These are phyloP conservation scores for Fusarium albidum DNA, from an alignment of 2,329 filamentous ascomycete genomes.

Conservation along the genomic window DNA sequence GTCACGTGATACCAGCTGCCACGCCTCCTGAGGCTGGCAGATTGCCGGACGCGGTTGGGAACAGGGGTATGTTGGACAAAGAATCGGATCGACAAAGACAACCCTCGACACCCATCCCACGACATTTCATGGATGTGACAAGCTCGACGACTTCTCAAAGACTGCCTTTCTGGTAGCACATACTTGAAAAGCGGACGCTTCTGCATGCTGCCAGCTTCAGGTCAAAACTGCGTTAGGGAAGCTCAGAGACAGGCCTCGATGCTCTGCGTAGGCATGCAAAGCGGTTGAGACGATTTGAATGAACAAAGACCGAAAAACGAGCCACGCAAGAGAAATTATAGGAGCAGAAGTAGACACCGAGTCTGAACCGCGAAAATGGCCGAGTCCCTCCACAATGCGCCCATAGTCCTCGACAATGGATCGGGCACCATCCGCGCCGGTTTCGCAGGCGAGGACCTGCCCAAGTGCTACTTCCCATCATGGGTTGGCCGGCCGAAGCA, in stretches of 20 bases:
- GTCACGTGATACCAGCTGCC: conserved; percentile 44
- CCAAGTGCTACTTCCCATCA: conserved; percentile 97
- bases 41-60: conserved; percentile 36
- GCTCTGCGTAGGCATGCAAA: conserved; percentile 21
- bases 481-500: conserved; percentile 98
- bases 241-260: conserved; percentile 30
- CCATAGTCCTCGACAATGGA: conserved; percentile 98
- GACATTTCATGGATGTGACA: conserved; percentile 28
- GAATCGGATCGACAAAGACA: conserved; percentile 34
- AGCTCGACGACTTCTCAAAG: conserved; percentile 24
- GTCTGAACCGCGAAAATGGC: conserved; percentile 52
- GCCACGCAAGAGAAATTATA: conserved; percentile 11
- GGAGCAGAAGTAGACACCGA: conserved; percentile 5
- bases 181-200: conserved; percentile 12
- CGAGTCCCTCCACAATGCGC: conserved; percentile 87
- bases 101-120: conserved; percentile 22
- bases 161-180: conserved; percentile 14
- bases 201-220: conserved; percentile 32
- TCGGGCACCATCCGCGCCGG: conserved; percentile 97
- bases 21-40: conserved; percentile 40
- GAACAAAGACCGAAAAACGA: conserved; percentile 16
- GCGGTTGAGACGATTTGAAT: conserved; percentile 32
- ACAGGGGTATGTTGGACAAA: conserved; percentile 33
- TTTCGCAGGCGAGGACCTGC: conserved; percentile 94
- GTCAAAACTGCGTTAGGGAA: conserved; percentile 19